Evolutionary conservation across 148 eudicot genomes (phyloP).

Genomic region (Diospyros kaki): DNA sequence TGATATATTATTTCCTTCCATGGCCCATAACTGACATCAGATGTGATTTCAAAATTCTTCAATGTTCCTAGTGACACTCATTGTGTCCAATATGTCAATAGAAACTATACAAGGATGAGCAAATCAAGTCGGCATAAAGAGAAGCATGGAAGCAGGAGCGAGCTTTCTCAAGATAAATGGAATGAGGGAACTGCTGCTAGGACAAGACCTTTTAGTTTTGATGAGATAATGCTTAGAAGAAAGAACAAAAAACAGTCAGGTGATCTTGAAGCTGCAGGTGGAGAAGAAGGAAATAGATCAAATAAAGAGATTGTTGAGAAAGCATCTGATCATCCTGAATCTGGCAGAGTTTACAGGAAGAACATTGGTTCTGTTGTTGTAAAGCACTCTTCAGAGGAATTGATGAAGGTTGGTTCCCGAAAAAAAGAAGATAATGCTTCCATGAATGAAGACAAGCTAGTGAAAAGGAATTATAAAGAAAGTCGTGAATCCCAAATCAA

Average conservation of each 20-base stretch:
- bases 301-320: constrained; percentile 17
- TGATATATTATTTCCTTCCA: not conserved
- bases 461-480: constrained; percentile 32
- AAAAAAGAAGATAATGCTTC: constrained; percentile 37
- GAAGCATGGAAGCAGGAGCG: constrained; percentile 37
- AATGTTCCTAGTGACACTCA: not conserved
- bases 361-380: constrained; percentile 23
- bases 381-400: constrained; percentile 34
- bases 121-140: constrained; percentile 42
- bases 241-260: constrained; percentile 45
- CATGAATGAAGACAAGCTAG: constrained; percentile 27
- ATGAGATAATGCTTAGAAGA: constrained; percentile 77
- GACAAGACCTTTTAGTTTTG: constrained; percentile 88
- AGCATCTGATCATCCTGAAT: constrained; percentile 13
- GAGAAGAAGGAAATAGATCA: constrained; percentile 22
- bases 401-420: constrained; percentile 28
- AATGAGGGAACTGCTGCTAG: constrained; percentile 80
- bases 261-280: constrained; percentile 25
- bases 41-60: not conserved
- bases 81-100: not conserved
- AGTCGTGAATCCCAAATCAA: constrained; percentile 29
- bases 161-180: constrained; percentile 30
- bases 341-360: constrained; percentile 23
- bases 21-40: not conserved
- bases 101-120: constrained; percentile 45